Percentiles rank a stretch among this genome's conserved stretches.
phyloP scores from a whole-genome alignment of 352 stramenopile genomes.

The Pythium vanterpoolii region DNA sequence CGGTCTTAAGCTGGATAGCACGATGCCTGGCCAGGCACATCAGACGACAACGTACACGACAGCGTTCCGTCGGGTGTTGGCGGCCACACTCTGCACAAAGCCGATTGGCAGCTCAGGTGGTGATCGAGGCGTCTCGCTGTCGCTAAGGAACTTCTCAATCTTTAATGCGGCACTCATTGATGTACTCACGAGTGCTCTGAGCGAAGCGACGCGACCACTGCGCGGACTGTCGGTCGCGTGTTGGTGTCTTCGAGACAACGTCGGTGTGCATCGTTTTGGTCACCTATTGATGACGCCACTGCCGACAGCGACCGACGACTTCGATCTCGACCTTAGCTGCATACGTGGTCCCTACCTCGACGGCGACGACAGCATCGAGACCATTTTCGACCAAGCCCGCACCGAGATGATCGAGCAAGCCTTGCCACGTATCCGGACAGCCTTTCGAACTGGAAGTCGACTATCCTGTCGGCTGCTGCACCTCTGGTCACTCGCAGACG shows the following conservation, averaged over 20 bases:
- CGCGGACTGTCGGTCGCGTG: not conserved
- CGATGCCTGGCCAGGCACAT: not conserved
- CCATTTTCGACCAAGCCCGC: not conserved
- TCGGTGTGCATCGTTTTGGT: not conserved
- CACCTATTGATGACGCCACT: not conserved
- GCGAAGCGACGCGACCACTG: not conserved
- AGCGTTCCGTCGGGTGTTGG: not conserved
- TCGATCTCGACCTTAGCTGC: constrained; percentile 2
- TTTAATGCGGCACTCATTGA: not conserved
- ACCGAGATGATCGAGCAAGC: not conserved
- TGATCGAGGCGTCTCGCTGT: not conserved
- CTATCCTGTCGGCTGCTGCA: not conserved
- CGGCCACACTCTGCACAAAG: not conserved
- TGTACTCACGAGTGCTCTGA: not conserved
- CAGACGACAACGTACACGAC: not conserved
- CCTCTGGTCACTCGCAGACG: not conserved
- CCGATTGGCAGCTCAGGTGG: not conserved
- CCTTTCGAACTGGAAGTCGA: not conserved
- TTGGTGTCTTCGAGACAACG: not conserved
- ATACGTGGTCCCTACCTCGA: not conserved
- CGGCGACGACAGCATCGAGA: not conserved
- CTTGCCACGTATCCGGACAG: not conserved
- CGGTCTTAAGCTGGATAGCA: not conserved
- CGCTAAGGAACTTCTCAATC: not conserved
- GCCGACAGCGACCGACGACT: not conserved